A percentile compares a stretch with the other conserved stretches of the same genome.
phyloP scores from a whole-genome alignment of 148 eudicot genomes.

The Nepenthes gracilis region DNA sequence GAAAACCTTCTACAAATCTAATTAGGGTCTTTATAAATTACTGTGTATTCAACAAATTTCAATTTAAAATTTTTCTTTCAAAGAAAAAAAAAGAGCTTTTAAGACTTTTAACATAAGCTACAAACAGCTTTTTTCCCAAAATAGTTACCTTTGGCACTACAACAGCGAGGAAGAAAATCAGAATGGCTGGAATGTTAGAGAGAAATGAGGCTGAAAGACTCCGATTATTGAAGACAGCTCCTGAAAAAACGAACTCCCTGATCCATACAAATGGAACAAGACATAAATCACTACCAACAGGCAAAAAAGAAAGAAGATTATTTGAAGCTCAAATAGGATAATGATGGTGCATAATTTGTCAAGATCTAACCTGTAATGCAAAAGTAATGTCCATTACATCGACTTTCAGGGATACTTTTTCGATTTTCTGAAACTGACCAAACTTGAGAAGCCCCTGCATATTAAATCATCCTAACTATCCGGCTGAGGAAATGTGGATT shows the following conservation, averaged over 20 bases:
- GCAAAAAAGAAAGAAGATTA: not conserved
- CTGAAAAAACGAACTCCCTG: constrained; percentile 95
- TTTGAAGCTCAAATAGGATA: not conserved
- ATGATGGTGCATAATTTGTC: not conserved
- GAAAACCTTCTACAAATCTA: too few relatives aligned
- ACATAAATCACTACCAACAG: not conserved
- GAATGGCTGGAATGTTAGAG: too few relatives aligned
- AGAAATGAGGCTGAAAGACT: too few relatives aligned
- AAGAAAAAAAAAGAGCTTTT: too few relatives aligned
- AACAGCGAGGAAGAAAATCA: too few relatives aligned
- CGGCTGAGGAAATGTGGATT: not conserved
- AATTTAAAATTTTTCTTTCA: too few relatives aligned
- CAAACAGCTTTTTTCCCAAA: too few relatives aligned
- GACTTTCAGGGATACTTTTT: constrained; percentile 52
- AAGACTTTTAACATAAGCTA: too few relatives aligned
- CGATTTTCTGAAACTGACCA: constrained; percentile 60
- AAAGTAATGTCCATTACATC: constrained; percentile 78
- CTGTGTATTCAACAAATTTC: too few relatives aligned
- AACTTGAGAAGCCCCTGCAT: constrained; percentile 77
- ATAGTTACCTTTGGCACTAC: too few relatives aligned
- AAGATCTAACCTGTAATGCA: constrained; percentile 64
- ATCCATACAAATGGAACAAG: constrained; percentile 6
- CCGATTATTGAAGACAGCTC: constrained; percentile 58
- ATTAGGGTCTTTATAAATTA: too few relatives aligned
- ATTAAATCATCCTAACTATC: not conserved